Base-by-base conservation (phyloP, 306 rosid species). In the Lupinus albus region DNA sequence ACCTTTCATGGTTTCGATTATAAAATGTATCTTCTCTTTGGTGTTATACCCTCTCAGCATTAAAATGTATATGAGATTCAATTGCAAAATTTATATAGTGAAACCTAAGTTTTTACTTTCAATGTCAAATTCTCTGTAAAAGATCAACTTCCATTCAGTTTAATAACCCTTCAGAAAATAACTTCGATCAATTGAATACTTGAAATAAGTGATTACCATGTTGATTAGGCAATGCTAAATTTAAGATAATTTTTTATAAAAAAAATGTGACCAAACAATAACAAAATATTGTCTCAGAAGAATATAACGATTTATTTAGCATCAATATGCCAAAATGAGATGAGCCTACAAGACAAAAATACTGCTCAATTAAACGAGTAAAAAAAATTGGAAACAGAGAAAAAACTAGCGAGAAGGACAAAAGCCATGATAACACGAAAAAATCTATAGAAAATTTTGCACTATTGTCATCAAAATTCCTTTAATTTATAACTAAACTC, bases 381-480 rank as follows among this genome's bases (percentile, higher is more conserved):
- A 15, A 8, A n/a, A 44, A 25, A 25, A 25, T 20, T 20, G 44
- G 36, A 8, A 49, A 12, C 6, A 33, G 44, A 33, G 17, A 15
- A 15, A 6, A n/a, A 10, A n/a, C 17, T 10, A 44, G 50, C 11
- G 61, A 44, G 36, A 52, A 49, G 13, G 41, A 13, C 41, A 54
- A 35, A 49, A 12, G 8, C 52, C 46, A 52, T 9, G 25, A 61
- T 39, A 57, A 76, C 71, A 18, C 15, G 18, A 70, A 60, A 64
- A 67, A 55, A 21, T 68, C 39, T 59, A 35, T 8, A 54, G 11
- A 36, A 44, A 47, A 39, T 8, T 6, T 28, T 11, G 57, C 54
- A 74, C 7, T 55, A 41, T 54, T 54, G 69, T 21, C 72, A 52
- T 18, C 75, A 81, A 81, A 76, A 81, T 74, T 81, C 76, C 64